phyloP scores from a whole-genome alignment of 1,284 basidiomycete species.

The Sporisorium sorghi region DNA sequence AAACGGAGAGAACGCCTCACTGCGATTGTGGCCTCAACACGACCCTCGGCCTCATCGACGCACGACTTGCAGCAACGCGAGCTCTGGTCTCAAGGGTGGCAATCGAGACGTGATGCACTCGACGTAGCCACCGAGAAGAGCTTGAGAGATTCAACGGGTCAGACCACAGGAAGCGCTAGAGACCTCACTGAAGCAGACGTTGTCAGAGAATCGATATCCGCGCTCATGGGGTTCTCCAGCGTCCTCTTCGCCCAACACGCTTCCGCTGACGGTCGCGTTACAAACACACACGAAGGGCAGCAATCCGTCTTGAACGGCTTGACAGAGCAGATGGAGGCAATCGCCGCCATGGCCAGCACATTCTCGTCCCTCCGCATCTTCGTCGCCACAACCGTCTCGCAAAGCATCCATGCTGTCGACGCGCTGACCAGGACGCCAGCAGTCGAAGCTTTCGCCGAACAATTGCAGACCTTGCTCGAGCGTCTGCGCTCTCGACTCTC shows the following conservation, averaged over 20 bases:
- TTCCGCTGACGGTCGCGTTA: not conserved
- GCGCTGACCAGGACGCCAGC: constrained; percentile 36
- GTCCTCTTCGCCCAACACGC: constrained; percentile 13
- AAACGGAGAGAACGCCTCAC: constrained; percentile 22
- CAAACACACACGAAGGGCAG: not conserved
- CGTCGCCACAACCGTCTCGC: constrained; percentile 13
- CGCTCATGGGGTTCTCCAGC: constrained; percentile 25
- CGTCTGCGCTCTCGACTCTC: constrained; percentile 15
- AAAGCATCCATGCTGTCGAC: constrained; percentile 31
- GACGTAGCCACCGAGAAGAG: not conserved
- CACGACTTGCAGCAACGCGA: constrained; percentile 21
- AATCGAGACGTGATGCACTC: constrained; percentile 6
- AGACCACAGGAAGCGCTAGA: not conserved
- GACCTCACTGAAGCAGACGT: constrained; percentile 27
- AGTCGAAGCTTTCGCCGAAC: constrained; percentile 44
- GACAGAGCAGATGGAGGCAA: constrained; percentile 19
- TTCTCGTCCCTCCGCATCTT: constrained; percentile 21
- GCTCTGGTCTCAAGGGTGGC: constrained; percentile 12
- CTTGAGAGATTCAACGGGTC: not conserved
- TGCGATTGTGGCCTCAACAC: constrained; percentile 3
- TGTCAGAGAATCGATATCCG: constrained; percentile 30
- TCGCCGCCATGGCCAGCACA: constrained; percentile 15
- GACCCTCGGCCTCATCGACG: constrained; percentile 16
- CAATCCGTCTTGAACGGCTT: not conserved
- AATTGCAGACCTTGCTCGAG: constrained; percentile 34